Base-by-base conservation (phyloP, 371 early-diverging fungal genomes). In the Lichtheimia ornata region DNA sequence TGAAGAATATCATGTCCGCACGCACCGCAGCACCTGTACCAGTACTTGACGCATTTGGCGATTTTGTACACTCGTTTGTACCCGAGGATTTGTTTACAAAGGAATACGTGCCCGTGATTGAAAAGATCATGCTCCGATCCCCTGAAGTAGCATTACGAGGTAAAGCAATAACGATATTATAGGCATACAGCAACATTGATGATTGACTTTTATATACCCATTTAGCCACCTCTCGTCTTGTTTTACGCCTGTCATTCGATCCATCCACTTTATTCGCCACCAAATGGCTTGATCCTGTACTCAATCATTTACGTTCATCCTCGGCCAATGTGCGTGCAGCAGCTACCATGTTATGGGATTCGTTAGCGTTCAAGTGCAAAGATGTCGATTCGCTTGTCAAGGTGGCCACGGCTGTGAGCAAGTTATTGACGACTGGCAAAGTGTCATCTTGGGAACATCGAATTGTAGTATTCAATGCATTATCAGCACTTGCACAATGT, bases 81-180 rank as follows among this genome's bases (percentile, higher is more conserved):
- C 74, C 83, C 3, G 67, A 77, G 40, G 85, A 84, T 20, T 57
- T 74, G 24, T 86, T 89, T 53, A 66, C 77, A 53, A 58, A 69
- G 22, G 74, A 84, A 20, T 72, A 84, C 58, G 79, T 77, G 20
- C 89, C 83, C 20, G 82, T 73, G 12, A 62, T 81, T 56, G 90
- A 94, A 49, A 89, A 90, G 56, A 84, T 92, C 70, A 81, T 94
- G 67, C 83, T 97, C 58, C 85, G 96, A 50, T 90, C 95, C 5
- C 96, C 97, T 15, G 97, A 96, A 65, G 75, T 90, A 58, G 89
- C 88, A 14, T 82, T 94, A 51, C 78, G 75, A 65, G 77, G 90
- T 87, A 73, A 63, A n/a, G 64, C 5, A 17, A 56, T 0, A 18
- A 53, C 14, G n/a, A 71, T n/a, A n/a, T n/a, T 12, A 59, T 53